Percentiles rank a stretch among this genome's conserved stretches.
Evolutionary conservation across 2,329 filamentous ascomycete species (phyloP).

Genomic region (Aureobasidium sp.): DNA sequence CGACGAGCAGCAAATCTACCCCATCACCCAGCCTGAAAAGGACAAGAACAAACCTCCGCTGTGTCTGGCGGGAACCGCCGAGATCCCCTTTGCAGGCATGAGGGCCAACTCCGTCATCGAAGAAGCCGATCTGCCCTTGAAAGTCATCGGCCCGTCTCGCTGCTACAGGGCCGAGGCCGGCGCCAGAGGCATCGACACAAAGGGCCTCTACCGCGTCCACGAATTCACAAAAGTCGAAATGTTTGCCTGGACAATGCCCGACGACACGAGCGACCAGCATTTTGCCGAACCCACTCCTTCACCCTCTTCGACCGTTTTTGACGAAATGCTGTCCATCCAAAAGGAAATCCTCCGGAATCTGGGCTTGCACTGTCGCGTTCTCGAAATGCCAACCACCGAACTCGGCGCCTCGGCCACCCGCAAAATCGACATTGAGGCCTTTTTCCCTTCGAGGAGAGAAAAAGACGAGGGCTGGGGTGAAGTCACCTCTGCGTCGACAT

Average conservation of each 20-base stretch:
- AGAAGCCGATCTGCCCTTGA: constrained; percentile 61
- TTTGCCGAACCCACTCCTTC: constrained; percentile 25
- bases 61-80: constrained; percentile 78
- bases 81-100: constrained; percentile 91
- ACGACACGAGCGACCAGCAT: constrained; percentile 28
- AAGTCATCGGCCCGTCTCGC: constrained; percentile 76
- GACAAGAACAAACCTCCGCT: constrained; percentile 63
- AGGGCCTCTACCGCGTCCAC: constrained; percentile 92
- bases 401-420: constrained; percentile 80
- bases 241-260: constrained; percentile 79
- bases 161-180: constrained; percentile 95
- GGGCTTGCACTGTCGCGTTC: constrained; percentile 74
- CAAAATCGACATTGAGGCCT: constrained; percentile 90
- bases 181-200: constrained; percentile 80
- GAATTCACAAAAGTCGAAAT: constrained; percentile 99
- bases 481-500: constrained; percentile 82
- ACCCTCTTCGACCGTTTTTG: constrained; percentile 56
- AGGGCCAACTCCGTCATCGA: constrained; percentile 67
- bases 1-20: constrained; percentile 88
- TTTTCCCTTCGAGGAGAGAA: constrained; percentile 71
- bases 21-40: constrained; percentile 55
- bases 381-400: constrained; percentile 87
- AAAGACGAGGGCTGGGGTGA: constrained; percentile 79
- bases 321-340: constrained; percentile 83
- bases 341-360: constrained; percentile 72